Base-by-base conservation (phyloP, 108 stramenopile species). In the Seminavis robusta region DNA sequence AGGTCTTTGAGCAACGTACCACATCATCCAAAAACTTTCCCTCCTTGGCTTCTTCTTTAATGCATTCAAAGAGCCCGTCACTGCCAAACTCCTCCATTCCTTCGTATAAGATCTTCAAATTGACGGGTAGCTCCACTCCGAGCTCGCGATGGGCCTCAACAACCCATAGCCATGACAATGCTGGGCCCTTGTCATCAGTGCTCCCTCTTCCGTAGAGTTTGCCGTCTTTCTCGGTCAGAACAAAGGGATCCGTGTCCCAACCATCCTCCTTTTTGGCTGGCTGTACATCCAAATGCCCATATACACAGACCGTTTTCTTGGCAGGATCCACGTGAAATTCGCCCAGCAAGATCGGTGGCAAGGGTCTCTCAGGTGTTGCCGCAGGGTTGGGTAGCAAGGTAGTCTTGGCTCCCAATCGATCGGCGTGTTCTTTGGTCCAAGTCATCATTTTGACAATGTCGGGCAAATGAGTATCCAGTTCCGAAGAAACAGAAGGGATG, bases 41-140 rank as follows among this genome's bases (percentile, higher is more conserved):
- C 31, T 67, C 63, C 32, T 79, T 79, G 26, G 72, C 63, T 65
- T 84, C 76, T 11, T 46, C 45, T 4, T 51, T 61, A 63, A 90
- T 85, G 3, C 70, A 61, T 52, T 87, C 84, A 57, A 88, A 88
- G 41, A 92, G 47, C 0, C 90, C 90, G 52, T 72, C 83, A 17
- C 74, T 77, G n/a, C 89, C 85, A 33, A 40, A 68, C 67, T 91
- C 89, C 59, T 91, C 89, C 89, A 91, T 91, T 34, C 85, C 89
- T 54, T 91, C 89, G 47, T 71, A 92, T 31, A 92, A 39, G 17
- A 87, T 53, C 56, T 92, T 92, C 10, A 88, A 60, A 59, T 88
- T 85, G 17, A 91, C 84, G 2, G 86, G 86, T 13, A 87, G 56
- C 0, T 71, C 68, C 3, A 85, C 59, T 30, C 71, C 70, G 52